A percentile compares a stretch with the other conserved stretches of the same genome.
Conservation (phyloP, 768 basidiomycete species). For the Rhizopogon rudus region DNA sequence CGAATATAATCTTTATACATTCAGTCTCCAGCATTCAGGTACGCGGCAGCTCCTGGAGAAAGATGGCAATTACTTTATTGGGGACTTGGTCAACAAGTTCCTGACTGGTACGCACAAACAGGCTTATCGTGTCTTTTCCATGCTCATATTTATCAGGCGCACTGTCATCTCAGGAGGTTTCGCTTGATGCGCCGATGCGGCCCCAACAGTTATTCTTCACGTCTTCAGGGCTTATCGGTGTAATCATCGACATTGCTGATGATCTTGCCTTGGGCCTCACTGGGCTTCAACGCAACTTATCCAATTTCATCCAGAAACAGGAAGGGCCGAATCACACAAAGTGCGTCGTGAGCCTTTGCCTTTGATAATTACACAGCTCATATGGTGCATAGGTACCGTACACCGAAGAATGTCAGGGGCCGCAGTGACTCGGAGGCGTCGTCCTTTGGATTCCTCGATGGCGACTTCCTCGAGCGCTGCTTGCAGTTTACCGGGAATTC, state of each 20-base stretch:
- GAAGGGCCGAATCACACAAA: slow-evolving; percentile 58
- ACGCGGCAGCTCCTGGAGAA: slow-evolving; percentile 47
- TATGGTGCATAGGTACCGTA: slow-evolving; percentile 49
- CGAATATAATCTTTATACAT: slow-evolving; percentile 63
- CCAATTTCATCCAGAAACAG: slow-evolving; percentile 41
- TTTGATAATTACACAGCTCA: slow-evolving; percentile 1
- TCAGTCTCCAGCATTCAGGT: slow-evolving; percentile 42
- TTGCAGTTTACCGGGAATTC: slow-evolving; percentile 37
- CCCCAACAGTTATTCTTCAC: slow-evolving; percentile 74
- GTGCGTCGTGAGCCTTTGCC: slow-evolving; percentile 31
- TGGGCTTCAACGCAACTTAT: slow-evolving; percentile 72
- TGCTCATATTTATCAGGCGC: slow-evolving; percentile 40
- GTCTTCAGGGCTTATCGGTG: slow-evolving; percentile 72
- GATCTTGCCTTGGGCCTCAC: slow-evolving; percentile 55
- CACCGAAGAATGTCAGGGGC: slow-evolving; percentile 55
- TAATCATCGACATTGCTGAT: slow-evolving; percentile 57
- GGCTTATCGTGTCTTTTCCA: background rate
- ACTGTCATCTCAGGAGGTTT: slow-evolving; percentile 40
- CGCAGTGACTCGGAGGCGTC: slow-evolving; percentile 51
- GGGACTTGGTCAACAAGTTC: slow-evolving; percentile 76
- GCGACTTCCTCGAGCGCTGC: slow-evolving; percentile 76
- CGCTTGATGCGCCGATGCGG: slow-evolving; percentile 35
- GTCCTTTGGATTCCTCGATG: slow-evolving; percentile 81
- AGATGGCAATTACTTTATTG: slow-evolving; percentile 68
- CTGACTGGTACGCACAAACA: slow-evolving; percentile 44